phyloP scores from a whole-genome alignment of 164 flowering plant species.

The Echeveria elegans region DNA sequence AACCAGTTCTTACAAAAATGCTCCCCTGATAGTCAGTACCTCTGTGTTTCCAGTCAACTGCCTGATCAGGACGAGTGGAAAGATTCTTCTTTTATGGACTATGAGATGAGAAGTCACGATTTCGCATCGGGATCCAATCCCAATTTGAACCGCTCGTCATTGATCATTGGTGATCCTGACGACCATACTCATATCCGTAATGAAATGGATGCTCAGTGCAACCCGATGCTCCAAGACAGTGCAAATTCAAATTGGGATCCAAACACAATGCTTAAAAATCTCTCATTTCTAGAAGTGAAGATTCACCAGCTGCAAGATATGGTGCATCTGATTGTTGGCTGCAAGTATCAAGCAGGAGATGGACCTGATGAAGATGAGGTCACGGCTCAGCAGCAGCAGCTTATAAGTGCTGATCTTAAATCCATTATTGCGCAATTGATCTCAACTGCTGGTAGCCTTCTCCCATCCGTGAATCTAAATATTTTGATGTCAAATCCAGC shows the following conservation, averaged over 20 bases:
- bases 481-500: constrained; percentile 19
- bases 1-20: background rate
- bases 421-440: constrained; percentile 81
- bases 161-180: constrained; percentile 20
- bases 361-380: constrained; percentile 16
- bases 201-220: constrained; percentile 21
- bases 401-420: constrained; percentile 73
- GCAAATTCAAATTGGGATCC: constrained; percentile 61
- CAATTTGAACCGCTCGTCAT: constrained; percentile 11
- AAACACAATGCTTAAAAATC: constrained; percentile 45
- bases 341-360: constrained; percentile 26
- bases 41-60: too few relatives aligned
- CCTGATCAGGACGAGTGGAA: constrained; percentile 1
- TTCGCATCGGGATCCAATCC: background rate
- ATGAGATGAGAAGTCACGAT: background rate
- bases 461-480: constrained; percentile 48
- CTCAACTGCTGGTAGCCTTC: constrained; percentile 87
- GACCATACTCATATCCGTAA: constrained; percentile 19
- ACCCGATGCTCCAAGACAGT: constrained; percentile 13
- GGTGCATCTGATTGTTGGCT: constrained; percentile 45
- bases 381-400: constrained; percentile 68
- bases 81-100: constrained; percentile 10
- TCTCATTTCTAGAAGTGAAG: constrained; percentile 72
- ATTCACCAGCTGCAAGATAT: constrained; percentile 77
- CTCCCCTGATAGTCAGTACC: background rate